Percentiles rank a stretch among this genome's conserved stretches.
Evolutionary conservation across 805 yeast genomes (phyloP).

Genomic region (Candida odintsovae): DNA sequence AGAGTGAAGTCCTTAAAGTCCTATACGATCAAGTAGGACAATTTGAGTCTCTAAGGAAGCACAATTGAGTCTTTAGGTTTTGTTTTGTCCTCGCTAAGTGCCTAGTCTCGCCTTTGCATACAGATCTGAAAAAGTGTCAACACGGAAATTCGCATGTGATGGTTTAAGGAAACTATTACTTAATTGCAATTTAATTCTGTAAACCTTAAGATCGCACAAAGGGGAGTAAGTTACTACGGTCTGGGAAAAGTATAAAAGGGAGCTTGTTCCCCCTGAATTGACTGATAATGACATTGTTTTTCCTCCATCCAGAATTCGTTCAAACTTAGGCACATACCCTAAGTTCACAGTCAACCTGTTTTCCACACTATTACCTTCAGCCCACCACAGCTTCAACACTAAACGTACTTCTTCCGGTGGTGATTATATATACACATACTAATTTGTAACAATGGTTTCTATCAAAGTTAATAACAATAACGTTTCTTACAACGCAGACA

Average conservation of each 20-base stretch:
- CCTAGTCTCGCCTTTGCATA: neutral
- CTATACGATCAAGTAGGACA: no score
- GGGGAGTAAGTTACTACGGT: neutral
- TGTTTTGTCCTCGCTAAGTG: no score
- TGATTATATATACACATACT: constrained; percentile 16
- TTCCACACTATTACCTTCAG: constrained; percentile 22
- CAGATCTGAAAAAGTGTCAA: neutral
- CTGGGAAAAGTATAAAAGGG: neutral
- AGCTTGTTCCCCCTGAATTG: neutral
- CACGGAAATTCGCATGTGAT: neutral
- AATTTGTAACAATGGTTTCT: constrained; percentile 20
- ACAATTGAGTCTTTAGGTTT: no score
- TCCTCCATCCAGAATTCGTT: neutral
- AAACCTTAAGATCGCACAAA: neutral
- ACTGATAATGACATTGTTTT: neutral
- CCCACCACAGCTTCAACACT: constrained; percentile 25
- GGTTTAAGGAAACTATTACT: no score
- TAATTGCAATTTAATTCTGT: no score
- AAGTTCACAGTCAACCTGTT: constrained; percentile 18
- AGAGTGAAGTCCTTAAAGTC: no score
- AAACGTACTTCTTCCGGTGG: constrained; percentile 23
- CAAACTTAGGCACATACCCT: neutral
- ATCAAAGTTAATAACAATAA: constrained; percentile 50
- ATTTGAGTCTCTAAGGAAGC: no score
- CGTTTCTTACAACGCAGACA: constrained; percentile 38